Percentiles rank a stretch among this genome's conserved stretches.
These are phyloP conservation scores for Tuber borchii DNA, from an alignment of 495 filamentous ascomycete species.

Conservation along the genomic window DNA sequence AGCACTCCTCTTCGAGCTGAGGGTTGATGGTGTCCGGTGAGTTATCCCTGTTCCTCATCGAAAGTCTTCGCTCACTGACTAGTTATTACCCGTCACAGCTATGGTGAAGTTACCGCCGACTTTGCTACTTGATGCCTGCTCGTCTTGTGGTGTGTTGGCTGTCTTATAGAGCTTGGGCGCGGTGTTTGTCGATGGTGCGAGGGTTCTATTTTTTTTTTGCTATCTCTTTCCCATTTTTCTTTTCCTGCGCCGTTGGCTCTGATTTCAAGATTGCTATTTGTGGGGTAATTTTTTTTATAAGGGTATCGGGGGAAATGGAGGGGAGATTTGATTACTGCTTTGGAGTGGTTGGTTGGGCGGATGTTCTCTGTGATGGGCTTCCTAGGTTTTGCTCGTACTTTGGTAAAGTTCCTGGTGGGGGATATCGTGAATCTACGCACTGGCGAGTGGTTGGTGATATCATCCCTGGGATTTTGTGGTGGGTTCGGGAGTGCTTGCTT, in stretches of 20 bases:
- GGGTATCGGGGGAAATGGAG: background rate
- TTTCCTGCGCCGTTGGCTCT: background rate
- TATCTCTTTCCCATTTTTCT: background rate
- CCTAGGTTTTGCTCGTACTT: background rate
- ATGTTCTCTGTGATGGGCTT: background rate
- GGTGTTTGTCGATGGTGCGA: background rate
- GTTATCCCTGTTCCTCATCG: background rate
- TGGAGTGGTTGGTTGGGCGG: background rate
- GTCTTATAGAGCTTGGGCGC: constrained; percentile 6
- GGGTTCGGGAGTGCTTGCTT: background rate
- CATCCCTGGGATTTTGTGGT: background rate
- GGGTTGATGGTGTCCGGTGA: constrained; percentile 66
- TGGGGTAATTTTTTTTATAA: background rate
- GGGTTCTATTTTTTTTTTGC: background rate
- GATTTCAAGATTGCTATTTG: background rate
- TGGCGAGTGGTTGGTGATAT: background rate
- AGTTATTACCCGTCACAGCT: constrained; percentile 13
- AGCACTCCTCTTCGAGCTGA: constrained; percentile 63
- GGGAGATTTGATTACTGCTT: background rate
- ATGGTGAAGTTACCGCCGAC: constrained; percentile 38
- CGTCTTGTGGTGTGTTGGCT: background rate
- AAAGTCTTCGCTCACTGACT: constrained; percentile 7
- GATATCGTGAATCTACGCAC: background rate
- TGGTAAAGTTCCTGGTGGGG: background rate
- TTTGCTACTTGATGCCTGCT: constrained; percentile 29